Percentiles rank a stretch among this genome's conserved stretches.
These are phyloP conservation scores for Hordeum marinum DNA, from an alignment of 176 grass and related monocot genomes.

Conservation along the genomic window DNA sequence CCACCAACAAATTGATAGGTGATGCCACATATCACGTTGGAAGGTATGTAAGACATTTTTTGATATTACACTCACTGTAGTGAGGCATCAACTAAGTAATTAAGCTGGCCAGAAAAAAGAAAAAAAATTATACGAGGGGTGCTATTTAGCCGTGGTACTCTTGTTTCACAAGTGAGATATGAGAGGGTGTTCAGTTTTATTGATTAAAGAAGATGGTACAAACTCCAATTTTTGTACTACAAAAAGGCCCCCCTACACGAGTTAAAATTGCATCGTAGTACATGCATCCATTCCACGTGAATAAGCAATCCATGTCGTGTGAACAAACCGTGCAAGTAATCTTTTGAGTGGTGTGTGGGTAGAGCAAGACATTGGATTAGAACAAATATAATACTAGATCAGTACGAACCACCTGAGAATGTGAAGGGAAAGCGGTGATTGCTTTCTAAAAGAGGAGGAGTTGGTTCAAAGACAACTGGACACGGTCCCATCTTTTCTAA, in stretches of 20 bases:
- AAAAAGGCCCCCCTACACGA: background rate
- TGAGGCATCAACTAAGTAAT: too few relatives aligned
- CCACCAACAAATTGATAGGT: too few relatives aligned
- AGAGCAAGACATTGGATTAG: background rate
- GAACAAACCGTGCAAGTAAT: background rate
- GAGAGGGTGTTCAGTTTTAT: too few relatives aligned
- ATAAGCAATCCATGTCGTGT: background rate
- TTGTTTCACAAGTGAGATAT: too few relatives aligned
- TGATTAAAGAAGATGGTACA: too few relatives aligned
- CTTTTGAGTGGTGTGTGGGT: background rate
- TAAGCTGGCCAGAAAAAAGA: too few relatives aligned
- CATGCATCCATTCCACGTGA: background rate
- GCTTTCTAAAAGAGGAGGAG: background rate
- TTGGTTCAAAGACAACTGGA: constrained; percentile 15
- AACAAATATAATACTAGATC: background rate
- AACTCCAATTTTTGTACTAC: too few relatives aligned
- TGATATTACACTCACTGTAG: too few relatives aligned
- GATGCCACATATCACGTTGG: too few relatives aligned
- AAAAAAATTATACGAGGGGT: too few relatives aligned
- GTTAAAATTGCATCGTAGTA: background rate
- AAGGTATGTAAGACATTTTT: too few relatives aligned
- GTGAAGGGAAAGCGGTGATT: background rate
- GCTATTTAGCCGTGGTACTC: too few relatives aligned
- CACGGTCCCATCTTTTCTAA: background rate
- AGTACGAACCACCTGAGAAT: background rate